Conservation (phyloP, 441 rosid genomes). For the Gossypium gossypioides region DNA sequence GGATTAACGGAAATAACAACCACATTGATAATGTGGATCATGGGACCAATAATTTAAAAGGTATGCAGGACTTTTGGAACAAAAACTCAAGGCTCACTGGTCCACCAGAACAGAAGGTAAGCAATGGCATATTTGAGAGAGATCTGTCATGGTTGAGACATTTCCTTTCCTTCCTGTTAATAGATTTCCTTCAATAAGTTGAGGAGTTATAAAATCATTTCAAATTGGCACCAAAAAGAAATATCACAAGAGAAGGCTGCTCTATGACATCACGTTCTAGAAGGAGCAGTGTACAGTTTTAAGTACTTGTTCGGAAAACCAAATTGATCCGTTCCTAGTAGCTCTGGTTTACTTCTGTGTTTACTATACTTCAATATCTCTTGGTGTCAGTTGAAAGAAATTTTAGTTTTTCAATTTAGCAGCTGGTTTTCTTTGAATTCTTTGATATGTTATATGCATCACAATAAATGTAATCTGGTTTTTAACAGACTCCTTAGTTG, state of each 20-base stretch:
- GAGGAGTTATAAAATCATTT: neutral
- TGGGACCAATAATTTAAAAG: constrained; percentile 31
- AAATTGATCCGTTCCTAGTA: neutral
- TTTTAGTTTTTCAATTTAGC: neutral
- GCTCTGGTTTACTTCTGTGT: neutral
- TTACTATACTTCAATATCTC: neutral
- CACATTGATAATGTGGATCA: constrained; percentile 28
- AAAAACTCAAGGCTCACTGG: constrained; percentile 56
- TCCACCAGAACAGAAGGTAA: constrained; percentile 84
- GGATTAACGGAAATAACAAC: constrained; percentile 41
- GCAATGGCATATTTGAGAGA: constrained; percentile 12
- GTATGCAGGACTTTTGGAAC: constrained; percentile 34
- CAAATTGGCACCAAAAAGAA: neutral
- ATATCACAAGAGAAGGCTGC: neutral
- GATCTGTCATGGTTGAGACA: constrained; percentile 5
- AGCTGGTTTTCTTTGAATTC: neutral
- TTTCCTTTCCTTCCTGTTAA: neutral
- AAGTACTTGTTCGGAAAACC: neutral
- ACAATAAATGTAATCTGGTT: neutral
- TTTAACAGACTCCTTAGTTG: neutral
- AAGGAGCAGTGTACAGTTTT: neutral
- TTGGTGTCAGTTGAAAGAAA: neutral
- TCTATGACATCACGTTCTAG: neutral
- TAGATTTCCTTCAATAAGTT: constrained; percentile 3
- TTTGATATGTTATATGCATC: neutral